Evolutionary conservation across 163 green algal genomes (phyloP), one percentile per base, ranked within the genome.

Genomic region (Chloromonas sp.): DNA sequence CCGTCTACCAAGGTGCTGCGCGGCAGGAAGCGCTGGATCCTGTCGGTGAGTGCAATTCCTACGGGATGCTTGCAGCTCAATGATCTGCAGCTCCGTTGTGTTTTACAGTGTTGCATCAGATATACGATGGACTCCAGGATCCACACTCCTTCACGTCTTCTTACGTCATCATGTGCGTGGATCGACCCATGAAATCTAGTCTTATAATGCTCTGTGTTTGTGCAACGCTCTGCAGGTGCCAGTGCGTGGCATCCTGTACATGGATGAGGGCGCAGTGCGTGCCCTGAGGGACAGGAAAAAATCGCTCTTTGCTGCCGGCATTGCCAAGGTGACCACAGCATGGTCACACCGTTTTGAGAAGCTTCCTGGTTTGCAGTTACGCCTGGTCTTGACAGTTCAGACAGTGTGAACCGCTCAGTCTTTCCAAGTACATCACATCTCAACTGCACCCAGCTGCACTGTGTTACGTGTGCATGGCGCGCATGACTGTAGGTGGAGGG

Each of bases 1-100:
- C 89, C 93, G 59, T 70, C 86, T 58, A 3, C 58, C 8, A 15
- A 78, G 1, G 3, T 61, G 8, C 81, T 89, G 57, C 83, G 85
- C 74, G 95, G 93, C 2, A 90, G 94, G 14, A 98, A 98, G 89
- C 92, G 95, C 8, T 98, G 96, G 96, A 96, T 98, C 61, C 91
- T 98, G 14, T 89, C 88, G 71, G 91, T 93, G 60, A 11, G 83
- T 88, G 15, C 74, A 61, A 61, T 83, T 61, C 3, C 36, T 36
- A 36, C 36, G 36, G 36, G 36, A 36, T 36, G 36, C 36, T 36
- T 36, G 36, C 36, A 36, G 36, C 36, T 36, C 71, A 13, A 79
- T 11, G 74, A 78, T 0, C 60, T 61, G 57, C 70, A 82, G 61
- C 82, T 82, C 71, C 83, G 58, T 3, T 82, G 71, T 3, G 60